Base-by-base conservation (phyloP, 2,329 filamentous ascomycete genomes). In the Kalmusia sp. region DNA sequence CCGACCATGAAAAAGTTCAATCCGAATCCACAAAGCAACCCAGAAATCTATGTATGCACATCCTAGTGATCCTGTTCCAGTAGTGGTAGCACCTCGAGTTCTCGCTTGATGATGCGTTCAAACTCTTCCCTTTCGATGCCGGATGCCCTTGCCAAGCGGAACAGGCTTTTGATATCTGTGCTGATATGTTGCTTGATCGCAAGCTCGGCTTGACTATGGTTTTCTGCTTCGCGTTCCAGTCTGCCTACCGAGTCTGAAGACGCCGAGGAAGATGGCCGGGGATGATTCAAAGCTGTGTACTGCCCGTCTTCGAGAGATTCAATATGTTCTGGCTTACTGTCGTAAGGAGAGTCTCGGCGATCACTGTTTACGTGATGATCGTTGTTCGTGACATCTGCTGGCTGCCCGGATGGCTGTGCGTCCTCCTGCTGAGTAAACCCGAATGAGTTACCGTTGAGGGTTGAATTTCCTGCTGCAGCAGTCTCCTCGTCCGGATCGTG, bases 111-210 rank as follows among this genome's bases (percentile, higher is more conserved):
- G 55, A 93, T 80, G 46, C 84, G 79, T 72, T 90, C 87, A 74
- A 93, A 95, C 69, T 93, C 90, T 28, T 85, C 84, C 38, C 87
- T 79, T 45, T 89, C 85, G 61, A 95, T 92, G 0, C 90, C 90
- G 19, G 86, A 86, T 1, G 87, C 82, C 35, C 83, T 84, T 21
- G 90, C 87, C 57, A 95, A 75, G 59, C 89, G 76, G 71, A 86
- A 93, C 59, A 95, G 74, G 71, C 88, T 92, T 78, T 91, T 89
- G 51, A 95, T 84, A 67, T 87, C 90, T 7, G 88, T 87, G 30
- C 87, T 87, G 38, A 95, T 86, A 73, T 93, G 90, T 74, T 92
- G 88, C 73, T 89, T 90, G 49, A 95, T 85, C 12, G 87, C 89
- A 50, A 89, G 84, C 73, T 92, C 89, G 50, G 80, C 85, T 63